A percentile compares a stretch with the other conserved stretches of the same genome.
Conservation (phyloP, 257 asterid genomes). For the Nicotiana otophora region DNA sequence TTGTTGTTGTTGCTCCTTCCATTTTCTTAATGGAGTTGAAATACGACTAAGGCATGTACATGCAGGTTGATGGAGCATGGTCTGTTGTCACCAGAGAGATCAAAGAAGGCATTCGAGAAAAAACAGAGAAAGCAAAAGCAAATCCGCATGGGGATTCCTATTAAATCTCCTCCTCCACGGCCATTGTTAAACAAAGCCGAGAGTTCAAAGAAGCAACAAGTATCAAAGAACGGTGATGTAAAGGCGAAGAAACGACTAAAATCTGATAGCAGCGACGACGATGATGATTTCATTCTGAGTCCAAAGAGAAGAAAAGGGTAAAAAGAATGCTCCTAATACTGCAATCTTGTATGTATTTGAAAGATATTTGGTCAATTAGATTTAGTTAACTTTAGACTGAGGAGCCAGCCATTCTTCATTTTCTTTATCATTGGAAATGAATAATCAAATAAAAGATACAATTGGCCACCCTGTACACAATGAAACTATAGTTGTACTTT, state of each 20-base stretch:
- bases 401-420: background rate
- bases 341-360: background rate
- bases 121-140: conserved; percentile 87
- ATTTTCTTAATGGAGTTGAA: background rate
- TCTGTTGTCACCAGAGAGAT: conserved; percentile 64
- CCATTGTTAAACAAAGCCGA: conserved; percentile 20
- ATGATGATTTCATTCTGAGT: conserved; percentile 59
- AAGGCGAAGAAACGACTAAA: conserved; percentile 52
- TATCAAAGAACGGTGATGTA: conserved; percentile 50
- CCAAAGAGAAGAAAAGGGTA: conserved; percentile 65
- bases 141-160: conserved; percentile 55
- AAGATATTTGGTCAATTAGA: no score
- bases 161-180: conserved; percentile 42
- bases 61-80: conserved; percentile 95
- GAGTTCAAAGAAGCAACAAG: conserved; percentile 45
- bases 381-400: background rate
- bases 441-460: background rate
- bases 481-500: background rate
- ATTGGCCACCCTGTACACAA: background rate
- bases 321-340: conserved; percentile 6
- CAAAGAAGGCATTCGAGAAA: conserved; percentile 68
- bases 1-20: background rate
- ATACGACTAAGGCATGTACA: background rate
- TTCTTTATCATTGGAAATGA: background rate
- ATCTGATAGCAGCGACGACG: conserved; percentile 40